Evolutionary conservation across 2,329 filamentous ascomycete genomes (phyloP).

Genomic region (Aspergillus costaricaensis): DNA sequence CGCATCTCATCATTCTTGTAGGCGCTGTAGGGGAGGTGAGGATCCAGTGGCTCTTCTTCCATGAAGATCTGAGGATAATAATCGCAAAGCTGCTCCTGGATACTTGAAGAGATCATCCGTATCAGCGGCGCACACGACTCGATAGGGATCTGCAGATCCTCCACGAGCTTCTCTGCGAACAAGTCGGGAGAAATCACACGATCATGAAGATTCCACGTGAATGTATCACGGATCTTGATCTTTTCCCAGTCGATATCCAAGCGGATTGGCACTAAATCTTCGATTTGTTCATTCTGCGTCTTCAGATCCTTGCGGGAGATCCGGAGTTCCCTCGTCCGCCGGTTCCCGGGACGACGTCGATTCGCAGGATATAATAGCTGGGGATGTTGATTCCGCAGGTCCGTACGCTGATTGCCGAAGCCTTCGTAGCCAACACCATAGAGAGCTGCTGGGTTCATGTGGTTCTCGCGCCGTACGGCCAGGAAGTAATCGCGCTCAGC

Average conservation of each 20-base stretch:
- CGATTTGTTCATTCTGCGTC: conserved; percentile 83
- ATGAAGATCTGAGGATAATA: conserved; percentile 91
- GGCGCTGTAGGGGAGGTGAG: conserved; percentile 83
- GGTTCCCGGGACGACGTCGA: conserved; percentile 74
- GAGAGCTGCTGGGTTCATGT: conserved; percentile 59
- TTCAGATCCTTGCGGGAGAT: conserved; percentile 77
- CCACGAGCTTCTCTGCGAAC: conserved; percentile 85
- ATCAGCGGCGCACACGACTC: conserved; percentile 60
- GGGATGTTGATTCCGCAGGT: conserved; percentile 64
- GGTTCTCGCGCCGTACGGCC: conserved; percentile 60
- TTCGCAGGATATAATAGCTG: conserved; percentile 77
- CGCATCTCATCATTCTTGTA: conserved; percentile 99
- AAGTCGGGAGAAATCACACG: conserved; percentile 75
- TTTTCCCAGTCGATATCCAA: conserved; percentile 95
- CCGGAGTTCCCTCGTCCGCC: conserved; percentile 71
- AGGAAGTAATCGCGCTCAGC: conserved; percentile 72
- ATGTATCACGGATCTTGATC: conserved; percentile 92
- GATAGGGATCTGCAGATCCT: conserved; percentile 77
- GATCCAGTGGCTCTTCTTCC: conserved; percentile 86
- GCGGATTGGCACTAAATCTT: conserved; percentile 87
- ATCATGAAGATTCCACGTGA: conserved; percentile 98
- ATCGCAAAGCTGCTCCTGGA: conserved; percentile 87
- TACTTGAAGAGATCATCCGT: conserved; percentile 67
- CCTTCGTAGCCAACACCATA: conserved; percentile 78
- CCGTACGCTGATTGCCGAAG: conserved; percentile 84